Base-by-base conservation (phyloP, 2,329 filamentous ascomycete species). In the Fulvia fulva region DNA sequence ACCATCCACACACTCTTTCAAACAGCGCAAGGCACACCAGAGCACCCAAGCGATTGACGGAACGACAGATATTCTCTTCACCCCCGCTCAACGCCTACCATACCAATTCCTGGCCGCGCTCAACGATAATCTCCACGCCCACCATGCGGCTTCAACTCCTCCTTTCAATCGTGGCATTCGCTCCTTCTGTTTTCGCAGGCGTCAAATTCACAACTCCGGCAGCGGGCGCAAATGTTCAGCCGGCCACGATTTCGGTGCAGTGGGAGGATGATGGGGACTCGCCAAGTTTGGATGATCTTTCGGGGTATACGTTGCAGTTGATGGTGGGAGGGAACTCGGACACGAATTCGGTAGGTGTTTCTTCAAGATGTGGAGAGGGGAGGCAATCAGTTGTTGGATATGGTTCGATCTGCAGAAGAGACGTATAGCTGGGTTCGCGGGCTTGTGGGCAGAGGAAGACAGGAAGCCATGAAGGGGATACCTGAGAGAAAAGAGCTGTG, bases 251-350 rank as follows among this genome's bases (percentile, higher is more conserved):
- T 50, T 77, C 76, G 3, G 75, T 86, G 19, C 74, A 77, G 63
- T 87, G 84, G 84, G 75, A 77, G 58, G 83, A 87, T 19, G 79
- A 78, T 26, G 80, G 80, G 43, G 73, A 73, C 21, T 71, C 76
- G 45, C 83, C 84, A 1, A 68, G 73, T 2, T 69, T 85, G 34
- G 68, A 78, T 7, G 76, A 81, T 57, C 74, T 86, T 44, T 70
- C 74, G 1, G 76, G 77, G 19, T 89, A 85, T 70, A 75, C 82
- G 60, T 71, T 89, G 50, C 82, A 81, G 63, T 74, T 89, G 22
- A 83, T 83, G 66, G 81, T 83, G 6, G 86, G 86, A 55, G 83
- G 84, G 47, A 83, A 86, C 67, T 73, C 75, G 1, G 74, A 72
- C 55, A 74, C 75, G 5, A 45, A 56, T 59, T 76, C 79, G 75